Evolutionary conservation across 768 basidiomycete species (phyloP).

Genomic region (Amanita jacksonii): DNA sequence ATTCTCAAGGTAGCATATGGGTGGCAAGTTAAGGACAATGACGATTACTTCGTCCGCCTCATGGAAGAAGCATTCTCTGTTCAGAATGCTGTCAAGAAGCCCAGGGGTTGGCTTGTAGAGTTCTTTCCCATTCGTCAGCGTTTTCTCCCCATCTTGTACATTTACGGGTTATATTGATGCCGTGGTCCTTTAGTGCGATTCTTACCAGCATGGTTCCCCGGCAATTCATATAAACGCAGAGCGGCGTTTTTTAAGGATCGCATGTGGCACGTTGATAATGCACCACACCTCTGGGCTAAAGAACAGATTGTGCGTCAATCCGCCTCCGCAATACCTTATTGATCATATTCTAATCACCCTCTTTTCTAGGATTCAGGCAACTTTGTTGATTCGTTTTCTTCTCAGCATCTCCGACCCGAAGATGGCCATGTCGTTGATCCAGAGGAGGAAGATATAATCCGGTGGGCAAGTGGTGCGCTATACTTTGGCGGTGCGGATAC

Average conservation of each 20-base stretch:
- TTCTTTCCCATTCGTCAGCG: conserved; percentile 27
- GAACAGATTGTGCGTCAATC: conserved; percentile 21
- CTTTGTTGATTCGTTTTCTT: conserved; percentile 4
- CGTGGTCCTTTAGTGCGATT: conserved; percentile 22
- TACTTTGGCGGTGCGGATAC: conserved; percentile 32
- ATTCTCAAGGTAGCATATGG: conserved; percentile 32
- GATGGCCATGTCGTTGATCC: conserved; percentile 15
- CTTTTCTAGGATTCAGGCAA: conserved; percentile 1
- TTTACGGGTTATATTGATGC: too few relatives aligned
- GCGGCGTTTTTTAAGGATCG: conserved; percentile 14
- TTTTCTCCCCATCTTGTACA: conserved; percentile 1
- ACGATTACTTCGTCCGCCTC: conserved; percentile 24
- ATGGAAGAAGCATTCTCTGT: conserved; percentile 23
- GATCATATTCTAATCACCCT: too few relatives aligned
- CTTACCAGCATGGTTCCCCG: conserved; percentile 34
- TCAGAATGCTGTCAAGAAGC: conserved; percentile 16
- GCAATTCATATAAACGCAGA: conserved; percentile 28
- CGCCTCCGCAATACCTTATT: background rate
- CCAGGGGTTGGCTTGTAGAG: conserved; percentile 31
- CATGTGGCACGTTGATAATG: conserved; percentile 14
- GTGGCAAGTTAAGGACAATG: conserved; percentile 23
- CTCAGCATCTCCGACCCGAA: conserved; percentile 11
- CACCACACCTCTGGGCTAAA: conserved; percentile 25
- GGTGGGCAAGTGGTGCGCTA: conserved; percentile 20
- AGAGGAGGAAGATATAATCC: conserved; percentile 20